A percentile compares a stretch with the other conserved stretches of the same genome.
Conservation (phyloP, 75 land plant genomes). For the Cryptomeria japonica region DNA sequence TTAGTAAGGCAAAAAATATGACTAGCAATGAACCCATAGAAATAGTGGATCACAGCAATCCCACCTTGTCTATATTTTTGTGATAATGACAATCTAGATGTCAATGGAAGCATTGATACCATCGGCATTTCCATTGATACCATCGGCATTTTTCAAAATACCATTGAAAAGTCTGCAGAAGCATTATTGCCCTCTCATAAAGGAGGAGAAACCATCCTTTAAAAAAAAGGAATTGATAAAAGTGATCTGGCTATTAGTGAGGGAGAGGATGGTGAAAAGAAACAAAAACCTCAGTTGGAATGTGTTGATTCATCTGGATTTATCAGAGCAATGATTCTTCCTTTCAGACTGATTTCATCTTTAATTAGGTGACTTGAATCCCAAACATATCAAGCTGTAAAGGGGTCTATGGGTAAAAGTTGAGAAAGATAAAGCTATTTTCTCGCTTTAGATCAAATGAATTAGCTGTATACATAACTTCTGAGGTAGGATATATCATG, state of each 20-base stretch:
- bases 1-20: background rate
- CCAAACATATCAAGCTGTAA: too few relatives aligned
- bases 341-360: background rate
- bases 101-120: too few relatives aligned
- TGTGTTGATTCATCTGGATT: background rate
- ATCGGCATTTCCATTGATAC: background rate
- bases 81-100: too few relatives aligned
- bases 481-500: too few relatives aligned
- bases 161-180: constrained; percentile 13
- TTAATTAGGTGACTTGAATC: too few relatives aligned
- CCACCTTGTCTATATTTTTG: constrained; percentile 21
- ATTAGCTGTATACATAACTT: too few relatives aligned
- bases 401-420: too few relatives aligned
- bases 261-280: background rate
- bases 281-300: background rate
- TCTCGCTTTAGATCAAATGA: too few relatives aligned
- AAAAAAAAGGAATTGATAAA: constrained; percentile 2
- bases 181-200: constrained; percentile 5
- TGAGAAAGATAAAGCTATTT: too few relatives aligned
- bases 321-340: background rate
- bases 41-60: background rate
- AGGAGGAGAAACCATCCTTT: constrained; percentile 19
- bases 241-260: background rate
- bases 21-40: background rate
- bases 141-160: constrained; percentile 21